phyloP scores from a whole-genome alignment of 148 eudicot genomes.

The Rheum nobile region DNA sequence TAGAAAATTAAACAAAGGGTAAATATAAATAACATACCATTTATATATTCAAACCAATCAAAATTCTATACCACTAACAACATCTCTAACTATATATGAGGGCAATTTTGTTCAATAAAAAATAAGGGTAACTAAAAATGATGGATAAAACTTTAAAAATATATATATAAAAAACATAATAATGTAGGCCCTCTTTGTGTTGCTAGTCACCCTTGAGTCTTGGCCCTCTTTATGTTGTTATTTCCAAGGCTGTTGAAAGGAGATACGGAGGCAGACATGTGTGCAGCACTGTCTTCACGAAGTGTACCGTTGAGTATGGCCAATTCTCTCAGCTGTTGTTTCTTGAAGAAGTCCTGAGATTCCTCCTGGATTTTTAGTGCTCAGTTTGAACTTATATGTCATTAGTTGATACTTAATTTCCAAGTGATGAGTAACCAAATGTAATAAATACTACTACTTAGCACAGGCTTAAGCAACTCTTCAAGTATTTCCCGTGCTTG shows the following conservation, averaged over 20 bases:
- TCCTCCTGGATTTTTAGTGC: constrained; percentile 49
- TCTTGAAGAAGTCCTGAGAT: constrained; percentile 85
- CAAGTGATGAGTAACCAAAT: background rate
- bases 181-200: no score
- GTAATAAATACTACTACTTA: constrained; percentile 17
- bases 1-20: no score
- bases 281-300: constrained; percentile 69
- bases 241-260: constrained; percentile 84
- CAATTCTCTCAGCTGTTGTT: constrained; percentile 87
- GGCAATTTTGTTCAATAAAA: no score
- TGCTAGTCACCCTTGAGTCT: constrained; percentile 51
- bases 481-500: constrained; percentile 97
- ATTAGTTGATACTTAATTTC: background rate
- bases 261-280: constrained; percentile 90
- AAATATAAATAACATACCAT: no score
- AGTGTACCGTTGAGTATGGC: constrained; percentile 91
- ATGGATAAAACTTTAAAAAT: no score
- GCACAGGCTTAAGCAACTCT: constrained; percentile 95
- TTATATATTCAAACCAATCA: no score
- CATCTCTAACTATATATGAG: no score
- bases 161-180: no score
- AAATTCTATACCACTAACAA: no score
- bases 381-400: background rate
- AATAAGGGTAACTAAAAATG: no score
- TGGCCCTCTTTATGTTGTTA: constrained; percentile 72